phyloP scores from a whole-genome alignment of 192 early-diverging fungal genomes.

The Coemansia sp. region DNA sequence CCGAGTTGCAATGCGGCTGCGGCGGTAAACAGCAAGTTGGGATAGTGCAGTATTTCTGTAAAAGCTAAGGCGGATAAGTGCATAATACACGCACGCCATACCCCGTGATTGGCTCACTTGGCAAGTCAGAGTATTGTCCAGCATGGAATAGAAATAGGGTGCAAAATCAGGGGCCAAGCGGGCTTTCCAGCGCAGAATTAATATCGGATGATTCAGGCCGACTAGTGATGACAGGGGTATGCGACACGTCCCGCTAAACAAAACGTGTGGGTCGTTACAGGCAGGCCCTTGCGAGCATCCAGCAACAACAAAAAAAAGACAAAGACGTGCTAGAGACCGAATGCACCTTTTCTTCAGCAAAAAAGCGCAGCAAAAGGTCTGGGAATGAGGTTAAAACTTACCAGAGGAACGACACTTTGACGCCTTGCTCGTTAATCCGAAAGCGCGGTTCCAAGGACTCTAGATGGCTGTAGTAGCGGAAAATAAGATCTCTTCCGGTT shows the following conservation, averaged over 20 bases:
- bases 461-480: constrained; percentile 95
- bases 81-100: constrained; percentile 7
- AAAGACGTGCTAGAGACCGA: background rate
- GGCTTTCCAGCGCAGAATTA: background rate
- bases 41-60: background rate
- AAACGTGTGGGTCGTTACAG: too few relatives aligned
- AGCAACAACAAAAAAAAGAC: background rate
- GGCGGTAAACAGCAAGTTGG: background rate
- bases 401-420: constrained; percentile 92
- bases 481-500: constrained; percentile 90
- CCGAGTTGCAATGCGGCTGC: background rate
- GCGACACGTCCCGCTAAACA: too few relatives aligned
- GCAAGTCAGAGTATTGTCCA: background rate
- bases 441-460: constrained; percentile 93
- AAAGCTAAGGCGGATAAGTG: background rate
- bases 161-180: background rate
- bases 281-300: too few relatives aligned
- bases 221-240: background rate
- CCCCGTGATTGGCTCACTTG: background rate
- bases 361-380: background rate
- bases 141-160: background rate
- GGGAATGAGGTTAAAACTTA: constrained; percentile 41
- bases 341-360: constrained; percentile 8
- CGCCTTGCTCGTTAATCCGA: constrained; percentile 87
- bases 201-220: background rate